Base-by-base conservation (phyloP, 2,329 filamentous ascomycete species). In the Epichloe gansuensis region DNA sequence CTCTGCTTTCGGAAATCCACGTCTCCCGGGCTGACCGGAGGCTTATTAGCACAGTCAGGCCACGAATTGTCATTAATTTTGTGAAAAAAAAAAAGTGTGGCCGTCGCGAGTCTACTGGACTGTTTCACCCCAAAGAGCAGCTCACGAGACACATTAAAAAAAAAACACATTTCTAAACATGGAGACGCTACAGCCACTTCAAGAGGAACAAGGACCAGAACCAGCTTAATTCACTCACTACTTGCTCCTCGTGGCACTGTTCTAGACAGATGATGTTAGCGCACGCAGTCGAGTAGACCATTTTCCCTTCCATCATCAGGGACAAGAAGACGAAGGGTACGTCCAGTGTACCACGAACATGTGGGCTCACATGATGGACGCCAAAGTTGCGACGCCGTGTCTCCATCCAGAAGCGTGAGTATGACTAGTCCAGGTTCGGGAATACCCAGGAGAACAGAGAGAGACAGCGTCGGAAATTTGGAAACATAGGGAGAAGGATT, bases 321-420 rank as follows among this genome's bases (percentile, higher is more conserved):
- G 15, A 44, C 42, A 44, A 21, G 25, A 27, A 13, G 7, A 27
- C 27, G 8, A 39, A 21, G 17, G 13, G 12, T 44, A 42, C 44
- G 25, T 41, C 4, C 23, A 25, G 23, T 4, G 23, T 25, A 39
- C 49, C 46, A 40, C 38, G 31, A n/a, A n/a, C 40, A 52, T 31
- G 38, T 44, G 47, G 40, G 41, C 42, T 52, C 53, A 52, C 47
- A 52, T 52, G 50, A 50, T 36, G 42, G 47, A n/a, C 50, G 50
- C 53, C 50, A 43, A 40, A 40, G 25, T 8, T 49, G 21, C 46
- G 51, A 51, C 50, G 50, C 38, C 36, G 17, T 47, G 15, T 23
- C 13, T n/a, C 38, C 38, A 39, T 39, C 38, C 13, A 39, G n/a
- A n/a, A 39, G n/a, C 21, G 34, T 12, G 49, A 51, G 36, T 25